These are phyloP conservation scores for Orbilia quercus DNA, from an alignment of 2,329 filamentous ascomycete genomes.

Conservation along the genomic window DNA sequence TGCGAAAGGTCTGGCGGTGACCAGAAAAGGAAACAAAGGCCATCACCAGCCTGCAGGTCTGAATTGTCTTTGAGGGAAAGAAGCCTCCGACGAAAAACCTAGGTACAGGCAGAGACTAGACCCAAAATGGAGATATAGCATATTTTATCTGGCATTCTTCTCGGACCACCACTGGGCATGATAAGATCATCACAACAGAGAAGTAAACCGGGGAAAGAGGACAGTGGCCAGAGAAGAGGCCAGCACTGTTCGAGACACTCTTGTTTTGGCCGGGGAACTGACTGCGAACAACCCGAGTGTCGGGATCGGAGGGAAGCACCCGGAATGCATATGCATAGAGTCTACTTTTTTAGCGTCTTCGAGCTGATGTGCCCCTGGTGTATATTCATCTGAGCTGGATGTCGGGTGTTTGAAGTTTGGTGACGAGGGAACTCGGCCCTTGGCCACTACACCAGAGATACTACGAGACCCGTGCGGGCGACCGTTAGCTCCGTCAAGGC, in stretches of 20 bases:
- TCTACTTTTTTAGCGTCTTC: conserved; percentile 4
- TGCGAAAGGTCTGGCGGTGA: conserved; percentile 47
- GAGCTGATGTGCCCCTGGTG: neutral
- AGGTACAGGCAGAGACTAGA: conserved; percentile 7
- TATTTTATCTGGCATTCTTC: conserved; percentile 33
- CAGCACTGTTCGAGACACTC: too few species aligned
- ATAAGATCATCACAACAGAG: conserved; percentile 31
- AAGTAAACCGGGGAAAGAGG: too few species aligned
- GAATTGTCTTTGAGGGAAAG: conserved; percentile 23
- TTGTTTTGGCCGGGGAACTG: too few species aligned
- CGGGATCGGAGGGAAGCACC: neutral
- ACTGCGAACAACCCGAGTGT: conserved; percentile 1
- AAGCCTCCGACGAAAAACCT: conserved; percentile 7
- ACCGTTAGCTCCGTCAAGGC: conserved; percentile 8
- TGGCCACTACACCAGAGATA: too few species aligned
- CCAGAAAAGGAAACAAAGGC: conserved; percentile 43
- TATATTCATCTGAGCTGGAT: too few species aligned
- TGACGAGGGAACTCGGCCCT: neutral
- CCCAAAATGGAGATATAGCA: conserved; percentile 38
- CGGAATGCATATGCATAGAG: neutral
- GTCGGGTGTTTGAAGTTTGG: neutral
- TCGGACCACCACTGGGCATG: conserved; percentile 12
- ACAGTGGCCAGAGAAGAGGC: neutral
- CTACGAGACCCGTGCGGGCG: conserved; percentile 23
- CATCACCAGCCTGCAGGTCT: conserved; percentile 33